phyloP scores from a whole-genome alignment of 2,329 filamentous ascomycete genomes.

The Celoporthe dispersa region DNA sequence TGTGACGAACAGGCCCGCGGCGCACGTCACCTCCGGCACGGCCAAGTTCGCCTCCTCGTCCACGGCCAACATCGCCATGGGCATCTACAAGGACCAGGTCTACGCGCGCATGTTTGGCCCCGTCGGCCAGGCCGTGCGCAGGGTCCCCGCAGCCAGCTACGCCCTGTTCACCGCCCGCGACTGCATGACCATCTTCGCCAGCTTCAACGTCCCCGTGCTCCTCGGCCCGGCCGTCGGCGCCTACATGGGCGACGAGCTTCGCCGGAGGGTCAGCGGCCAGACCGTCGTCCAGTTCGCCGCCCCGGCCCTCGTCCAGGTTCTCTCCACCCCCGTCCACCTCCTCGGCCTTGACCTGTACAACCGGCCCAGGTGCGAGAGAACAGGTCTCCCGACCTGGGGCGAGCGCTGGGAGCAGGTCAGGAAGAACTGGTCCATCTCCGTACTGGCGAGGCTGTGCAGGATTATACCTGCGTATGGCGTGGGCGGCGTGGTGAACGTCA shows the following conservation, averaged over 20 bases:
- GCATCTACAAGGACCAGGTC: constrained; percentile 87
- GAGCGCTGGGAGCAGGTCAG: constrained; percentile 72
- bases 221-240: constrained; percentile 71
- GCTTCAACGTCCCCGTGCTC: constrained; percentile 84
- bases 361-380: constrained; percentile 53
- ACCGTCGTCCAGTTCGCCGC: constrained; percentile 78
- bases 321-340: constrained; percentile 83
- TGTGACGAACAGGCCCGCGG: constrained; percentile 58
- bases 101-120: constrained; percentile 85
- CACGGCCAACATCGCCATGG: constrained; percentile 81
- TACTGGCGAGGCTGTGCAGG: constrained; percentile 75
- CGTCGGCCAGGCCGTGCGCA: constrained; percentile 48
- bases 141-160: constrained; percentile 73
- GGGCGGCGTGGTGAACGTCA: constrained; percentile 82
- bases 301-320: constrained; percentile 77
- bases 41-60: constrained; percentile 82
- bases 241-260: constrained; percentile 56
- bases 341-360: constrained; percentile 89
- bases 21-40: constrained; percentile 71
- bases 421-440: constrained; percentile 76
- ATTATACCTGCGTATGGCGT: constrained; percentile 90
- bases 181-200: constrained; percentile 87
- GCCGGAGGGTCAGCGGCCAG: constrained; percentile 54
- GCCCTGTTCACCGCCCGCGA: constrained; percentile 81
- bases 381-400: constrained; percentile 44